Base-by-base conservation (phyloP, 2,329 filamentous ascomycete species). In the Gaeumannomyces sp. region DNA sequence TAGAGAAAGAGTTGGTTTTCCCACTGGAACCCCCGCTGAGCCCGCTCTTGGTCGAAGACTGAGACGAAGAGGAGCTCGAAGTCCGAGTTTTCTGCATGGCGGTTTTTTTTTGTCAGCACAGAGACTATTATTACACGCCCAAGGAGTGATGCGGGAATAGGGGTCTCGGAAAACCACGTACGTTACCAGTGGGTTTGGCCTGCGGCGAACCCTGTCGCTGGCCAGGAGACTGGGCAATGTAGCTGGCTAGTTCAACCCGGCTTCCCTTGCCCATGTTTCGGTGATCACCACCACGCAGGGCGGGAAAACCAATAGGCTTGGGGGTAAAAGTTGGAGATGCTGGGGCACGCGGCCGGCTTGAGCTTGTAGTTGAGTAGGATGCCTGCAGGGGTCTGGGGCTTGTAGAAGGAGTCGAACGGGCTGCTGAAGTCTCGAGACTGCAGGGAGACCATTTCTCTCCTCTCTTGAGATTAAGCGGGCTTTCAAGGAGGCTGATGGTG, bases 171-270 rank as follows among this genome's bases (percentile, higher is more conserved):
- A 29, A 6, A 6, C 4, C 2, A 59, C 57, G 4, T 16, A 59
- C 57, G 28, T 59, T 59, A 3, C 28, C 57, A 19, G 57, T 31
- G 27, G 57, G 22, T 29, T 60, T 60, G 62, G 4, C 66, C 65
- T 1, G 62, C 29, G 27, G 66, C 67, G 16, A 66, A n/a, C 5
- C 11, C 10, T 28, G 25, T 33, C 28, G 58, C 58, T 33, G 28
- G 58, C 58, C 58, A 60, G 58, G 58, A 60, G 28, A 14, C 28
- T 60, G 6, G 27, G 58, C 58, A 10, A 60, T 22, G 28, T 60
- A 60, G n/a, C 27, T 58, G 27, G n/a, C n/a, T 3, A 22, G 3
- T 8, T 33, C 27, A 22, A 2, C 28, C 5, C n/a, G 25, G 25
- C 11, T 19, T 14, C 58, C 58, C 58, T 58, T 58, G 27, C 27